Conservation (phyloP, 2,329 filamentous ascomycete species). For the Colletotrichum chrysophilum region DNA sequence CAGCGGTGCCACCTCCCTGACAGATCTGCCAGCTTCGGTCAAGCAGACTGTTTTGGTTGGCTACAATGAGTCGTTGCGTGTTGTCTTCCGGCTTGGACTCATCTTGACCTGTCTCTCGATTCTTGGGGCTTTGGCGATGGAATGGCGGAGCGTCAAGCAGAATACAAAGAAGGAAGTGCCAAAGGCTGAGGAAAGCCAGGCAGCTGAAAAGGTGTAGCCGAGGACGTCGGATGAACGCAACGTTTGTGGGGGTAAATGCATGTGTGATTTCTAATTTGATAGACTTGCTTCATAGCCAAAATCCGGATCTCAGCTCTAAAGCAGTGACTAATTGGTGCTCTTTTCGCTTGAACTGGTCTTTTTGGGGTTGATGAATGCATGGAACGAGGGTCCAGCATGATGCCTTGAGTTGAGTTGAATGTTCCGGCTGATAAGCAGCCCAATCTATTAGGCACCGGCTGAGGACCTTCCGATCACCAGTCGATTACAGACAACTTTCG, state of each 20-base stretch:
- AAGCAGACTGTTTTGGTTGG: conserved; percentile 32
- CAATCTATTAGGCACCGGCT: neutral
- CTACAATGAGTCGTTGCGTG: conserved; percentile 61
- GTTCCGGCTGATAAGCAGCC: neutral
- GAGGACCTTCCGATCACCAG: neutral
- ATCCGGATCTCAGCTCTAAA: neutral
- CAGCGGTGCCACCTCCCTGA: conserved; percentile 37
- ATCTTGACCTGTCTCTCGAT: conserved; percentile 53
- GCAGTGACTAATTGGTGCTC: neutral
- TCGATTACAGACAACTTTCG: neutral
- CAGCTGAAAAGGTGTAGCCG: neutral
- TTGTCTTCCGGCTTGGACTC: conserved; percentile 60
- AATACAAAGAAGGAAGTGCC: neutral
- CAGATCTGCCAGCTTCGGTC: neutral
- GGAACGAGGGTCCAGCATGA: neutral
- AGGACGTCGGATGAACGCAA: neutral
- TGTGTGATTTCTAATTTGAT: neutral
- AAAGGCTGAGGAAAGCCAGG: neutral
- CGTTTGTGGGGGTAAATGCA: neutral
- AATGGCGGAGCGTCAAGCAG: conserved; percentile 51
- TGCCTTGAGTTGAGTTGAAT: neutral
- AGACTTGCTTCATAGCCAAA: neutral
- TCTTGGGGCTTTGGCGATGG: conserved; percentile 54
- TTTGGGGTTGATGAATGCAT: neutral
- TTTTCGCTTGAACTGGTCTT: neutral